Base-by-base conservation (phyloP, 352 stramenopile species). In the Phytophthora hibernalis region DNA sequence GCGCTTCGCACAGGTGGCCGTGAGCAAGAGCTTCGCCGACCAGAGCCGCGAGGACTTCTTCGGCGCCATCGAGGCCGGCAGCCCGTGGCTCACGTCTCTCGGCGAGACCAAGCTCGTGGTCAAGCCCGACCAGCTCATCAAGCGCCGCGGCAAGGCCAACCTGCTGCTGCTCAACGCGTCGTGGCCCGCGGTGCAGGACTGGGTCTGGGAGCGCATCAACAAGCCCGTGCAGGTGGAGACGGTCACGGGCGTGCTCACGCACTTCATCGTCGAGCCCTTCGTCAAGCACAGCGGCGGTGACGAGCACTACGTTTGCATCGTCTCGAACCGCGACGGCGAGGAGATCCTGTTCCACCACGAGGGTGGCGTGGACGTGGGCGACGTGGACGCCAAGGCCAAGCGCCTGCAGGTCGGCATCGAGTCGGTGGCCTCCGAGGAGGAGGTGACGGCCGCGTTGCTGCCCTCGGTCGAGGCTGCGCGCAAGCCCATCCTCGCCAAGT, bases 221-320 rank as follows among this genome's bases (percentile, higher is more conserved):
- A 91, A 95, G 60, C 91, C 94, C 54, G 90, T 98, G 54, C 76
- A 97, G 64, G 89, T 98, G 13, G 94, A 98, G 65, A 71, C 72
- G 20, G 92, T 98, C 45, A 88, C 84, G 21, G 97, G 97, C 44
- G 82, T 97, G 48, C 83, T 99, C 33, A 96, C 98, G 69, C 93
- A 97, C 65, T 99, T 99, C 74, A 98, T 99, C 57, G 91, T 99
- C 21, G 97, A 99, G 79, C 95, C 96, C n/a, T 99, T 99, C 67
- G 61, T 99, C 47, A 91, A 95, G 49, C 97, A 99, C 83, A 76
- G 79, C 18, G 83, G 87, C 49, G 72, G 74, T 0, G 96, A 99
- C 61, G 97, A 99, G 78, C 98, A 98, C 85, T 99, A 99, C 70
- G 83, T 99, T 66, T 99, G 96, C 79, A 98, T 99, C 65, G 88